Evolutionary conservation across 2,329 filamentous ascomycete genomes (phyloP), one percentile per base, ranked within the genome.

Genomic region (Pestalotiopsis sp.): DNA sequence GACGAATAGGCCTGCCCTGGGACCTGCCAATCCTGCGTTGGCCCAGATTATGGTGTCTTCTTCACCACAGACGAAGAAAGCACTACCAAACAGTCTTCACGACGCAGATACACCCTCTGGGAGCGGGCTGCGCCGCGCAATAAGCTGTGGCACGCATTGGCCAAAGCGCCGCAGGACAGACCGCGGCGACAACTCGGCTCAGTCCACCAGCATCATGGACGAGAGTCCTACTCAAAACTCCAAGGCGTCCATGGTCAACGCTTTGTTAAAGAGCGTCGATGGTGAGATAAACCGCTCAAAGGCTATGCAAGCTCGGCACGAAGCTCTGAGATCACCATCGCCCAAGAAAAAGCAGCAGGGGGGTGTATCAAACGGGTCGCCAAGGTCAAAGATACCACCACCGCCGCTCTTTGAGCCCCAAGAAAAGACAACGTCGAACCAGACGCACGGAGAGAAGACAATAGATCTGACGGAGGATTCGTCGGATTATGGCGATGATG

Each of bases 81-180:
- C 80, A 66, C 78, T 78, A 1, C 77, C 75, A 57, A 78, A 77
- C 41, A 78, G 79, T 67, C 14, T 20, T 45, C 58, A 49, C 7
- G 52, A 27, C 11, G 2, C 45, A 36, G 62, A 36, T 7, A 49
- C 63, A n/a, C 81, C 80, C 71, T 82, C 81, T 61, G 84, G 81
- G 70, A 82, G 80, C 69, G 83, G 83, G 4, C 78, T 93, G 57
- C 86, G 91, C 73, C 87, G 91, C 72, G 86, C 91, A 2, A 86
- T 90, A 69, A 94, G 91, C 77, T 92, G 90, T 75, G 91, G 90
- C 20, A 84, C 87, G 27, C 87, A 92, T 73, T 93, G 91, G 86
- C 90, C 91, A 1, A 95, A 95, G 78, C 85, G 90, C 71, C 86
- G 90, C 73, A 91, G 86, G 73, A 75, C 89, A 7, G 87, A 90